Percentiles rank a stretch among this genome's conserved stretches.
Conservation (phyloP, 2,329 filamentous ascomycete genomes). For the Sarocladiaceae sp. region DNA sequence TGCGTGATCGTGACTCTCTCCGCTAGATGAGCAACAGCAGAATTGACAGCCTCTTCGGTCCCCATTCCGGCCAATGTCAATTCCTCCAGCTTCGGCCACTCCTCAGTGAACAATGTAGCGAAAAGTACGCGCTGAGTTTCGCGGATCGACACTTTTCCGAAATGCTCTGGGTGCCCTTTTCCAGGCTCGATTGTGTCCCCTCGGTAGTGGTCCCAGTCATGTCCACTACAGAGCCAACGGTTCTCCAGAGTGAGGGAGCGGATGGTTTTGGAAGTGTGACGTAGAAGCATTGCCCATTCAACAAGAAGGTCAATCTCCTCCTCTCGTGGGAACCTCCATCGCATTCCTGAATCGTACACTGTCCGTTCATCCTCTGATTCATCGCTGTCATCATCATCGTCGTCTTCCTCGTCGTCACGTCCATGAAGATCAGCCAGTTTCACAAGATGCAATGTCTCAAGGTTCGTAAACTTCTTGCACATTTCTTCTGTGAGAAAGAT, state of each 20-base stretch:
- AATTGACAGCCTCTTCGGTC: not conserved
- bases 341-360: slow-evolving; percentile 1
- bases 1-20: not conserved
- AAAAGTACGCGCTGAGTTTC: slow-evolving; percentile 1
- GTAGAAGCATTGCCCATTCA: slow-evolving; percentile 3
- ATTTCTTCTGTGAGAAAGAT: not conserved
- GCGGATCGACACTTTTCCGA: not conserved
- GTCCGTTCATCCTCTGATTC: not conserved
- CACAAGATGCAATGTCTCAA: not conserved
- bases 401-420: not conserved
- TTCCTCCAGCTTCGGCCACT: not conserved
- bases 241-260: not conserved
- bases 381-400: not conserved
- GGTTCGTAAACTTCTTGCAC: not conserved
- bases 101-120: not conserved
- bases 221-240: not conserved
- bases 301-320: not conserved
- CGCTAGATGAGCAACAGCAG: not conserved
- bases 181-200: not conserved
- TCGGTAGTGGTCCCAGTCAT: not conserved
- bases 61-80: slow-evolving; percentile 4
- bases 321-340: not conserved
- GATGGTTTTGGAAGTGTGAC: not conserved
- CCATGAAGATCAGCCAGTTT: slow-evolving; percentile 1
- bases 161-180: not conserved